Evolutionary conservation across 2,329 filamentous ascomycete species (phyloP), one percentile per base, ranked within the genome.

Genomic region (Chrysoporthe cubensis): DNA sequence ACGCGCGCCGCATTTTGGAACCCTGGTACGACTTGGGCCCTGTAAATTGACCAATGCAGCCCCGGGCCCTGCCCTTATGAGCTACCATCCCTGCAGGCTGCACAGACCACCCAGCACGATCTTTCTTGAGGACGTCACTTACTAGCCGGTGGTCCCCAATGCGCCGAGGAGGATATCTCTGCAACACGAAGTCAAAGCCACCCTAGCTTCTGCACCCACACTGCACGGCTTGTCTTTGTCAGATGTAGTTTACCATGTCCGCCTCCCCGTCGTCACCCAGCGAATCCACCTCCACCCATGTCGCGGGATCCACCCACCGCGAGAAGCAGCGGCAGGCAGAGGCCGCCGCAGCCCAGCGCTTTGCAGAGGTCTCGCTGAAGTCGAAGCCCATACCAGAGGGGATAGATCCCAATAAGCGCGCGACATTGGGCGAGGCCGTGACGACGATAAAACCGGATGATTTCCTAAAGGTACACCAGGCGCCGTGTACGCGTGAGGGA

Each of bases 401-500:
- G 14, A 48, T 68, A 14, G 68, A 70, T 52, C 68, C 68, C 6
- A 68, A 68, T 52, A 67, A 68, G 62, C 68, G 68, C 34, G 77
- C 72, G 78, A 77, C 75, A 77, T 75, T 89, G n/a, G 77, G 79
- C 48, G 89, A 93, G 54, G 91, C 88, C 0, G 82, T 94, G 62
- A 86, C 88, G 70, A 87, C 85, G 60, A 89, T 95, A 70, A 88
- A 88, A 70, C 76, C 84, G 50, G 83, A 90, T 50, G 92, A 95
- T 74, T 91, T 94, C 71, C 78, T 88, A 57, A 87, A 88, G 57
- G 83, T 96, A 64, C 90, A 94, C 77, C 90, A 91, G 78, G 87
- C 89, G 67, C 95, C 95, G 0, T 98, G 96, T 78, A 91, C 93
- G 26, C 85, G 94, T 70, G 91, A 97, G 76, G 90, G 92, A 2